Evolutionary conservation across 1,284 basidiomycete species (phyloP).

Genomic region (Sporisorium reilianum): DNA sequence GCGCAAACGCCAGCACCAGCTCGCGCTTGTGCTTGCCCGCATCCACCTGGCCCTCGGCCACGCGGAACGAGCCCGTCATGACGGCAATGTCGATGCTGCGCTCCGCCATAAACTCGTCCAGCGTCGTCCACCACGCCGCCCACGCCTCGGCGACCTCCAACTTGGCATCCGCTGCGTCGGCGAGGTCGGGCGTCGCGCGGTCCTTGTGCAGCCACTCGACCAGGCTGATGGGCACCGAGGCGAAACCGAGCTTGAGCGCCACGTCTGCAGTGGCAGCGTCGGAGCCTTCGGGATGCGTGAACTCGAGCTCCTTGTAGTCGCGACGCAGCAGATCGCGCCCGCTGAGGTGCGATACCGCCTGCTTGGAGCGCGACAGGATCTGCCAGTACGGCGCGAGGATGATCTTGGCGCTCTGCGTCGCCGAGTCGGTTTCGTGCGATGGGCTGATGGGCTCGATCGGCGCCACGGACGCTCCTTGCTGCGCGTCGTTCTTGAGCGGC

Average conservation of each 20-base stretch:
- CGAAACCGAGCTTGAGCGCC: slow-evolving; percentile 47
- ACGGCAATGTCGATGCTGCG: slow-evolving; percentile 54
- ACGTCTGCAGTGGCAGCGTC: slow-evolving; percentile 5
- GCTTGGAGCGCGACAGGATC: slow-evolving; percentile 76
- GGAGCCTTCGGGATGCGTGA: slow-evolving; percentile 8
- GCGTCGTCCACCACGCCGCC: slow-evolving; percentile 53
- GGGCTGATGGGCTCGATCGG: slow-evolving; percentile 41
- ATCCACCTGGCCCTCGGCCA: slow-evolving; percentile 39
- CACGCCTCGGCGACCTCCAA: slow-evolving; percentile 47
- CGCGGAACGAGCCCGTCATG: slow-evolving; percentile 55
- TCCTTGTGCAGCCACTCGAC: slow-evolving; percentile 58
- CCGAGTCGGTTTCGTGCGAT: slow-evolving; percentile 33
- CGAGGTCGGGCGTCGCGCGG: slow-evolving; percentile 9
- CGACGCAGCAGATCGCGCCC: slow-evolving; percentile 83
- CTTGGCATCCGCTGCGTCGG: slow-evolving; percentile 25
- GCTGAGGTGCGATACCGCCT: slow-evolving; percentile 77
- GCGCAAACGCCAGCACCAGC: slow-evolving; percentile 48
- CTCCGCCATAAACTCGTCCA: slow-evolving; percentile 55
- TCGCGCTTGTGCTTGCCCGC: slow-evolving; percentile 60
- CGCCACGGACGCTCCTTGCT: slow-evolving; percentile 7
- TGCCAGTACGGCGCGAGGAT: slow-evolving; percentile 71
- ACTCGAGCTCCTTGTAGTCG: slow-evolving; percentile 81
- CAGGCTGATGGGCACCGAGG: slow-evolving; percentile 56
- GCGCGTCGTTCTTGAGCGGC: slow-evolving; percentile 18
- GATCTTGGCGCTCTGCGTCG: slow-evolving; percentile 35